Evolutionary conservation across 1,284 basidiomycete genomes (phyloP), one percentile per base, ranked within the genome.

Genomic region (Puccinia polysora): DNA sequence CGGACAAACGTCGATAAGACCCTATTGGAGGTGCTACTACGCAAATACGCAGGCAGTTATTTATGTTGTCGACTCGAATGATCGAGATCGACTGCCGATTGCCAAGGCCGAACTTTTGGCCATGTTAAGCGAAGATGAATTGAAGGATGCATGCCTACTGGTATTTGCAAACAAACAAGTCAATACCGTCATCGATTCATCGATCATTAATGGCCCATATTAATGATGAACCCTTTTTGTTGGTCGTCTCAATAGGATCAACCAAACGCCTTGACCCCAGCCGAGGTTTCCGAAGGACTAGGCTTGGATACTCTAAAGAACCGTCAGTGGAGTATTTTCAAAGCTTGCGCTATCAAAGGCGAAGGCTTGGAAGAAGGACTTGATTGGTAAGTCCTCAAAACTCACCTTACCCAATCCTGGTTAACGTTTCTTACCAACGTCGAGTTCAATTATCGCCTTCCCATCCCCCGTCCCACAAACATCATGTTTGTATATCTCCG

Each of bases 1-100:
- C 47, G 70, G 70, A 45, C 77, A 78, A 58, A 78, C 76, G 25
- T 77, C 71, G 58, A 72, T 75, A 77, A 94, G 94, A 79, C 95
- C 96, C 71, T 98, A 98, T 81, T 98, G 95, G 96, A 86, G 95
- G 74, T 98, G 95, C 81, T 97, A 98, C 83, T 98, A 97, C 81
- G 94, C 94, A 32, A 97, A 97, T 80, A 96, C 94, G 4, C 78
- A 93, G 77, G 93, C 91, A 36, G 95, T 97, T 78, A 90, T 97
- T 79, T 97, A 94, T 81, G 93, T 97, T 74, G 97, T 98, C 78
- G 95, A 98, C 81, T 90, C 92, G 1, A 88, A 91, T 23, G 96
- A 98, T 81, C 85, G 86, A 67, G 85, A 88, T 62, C 88, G 95
- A 49, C 83, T 98, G 75, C 82, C 86, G 53, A 96, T 91, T 1